These are phyloP conservation scores for Medicago arabica DNA, from an alignment of 306 rosid species.

Conservation along the genomic window DNA sequence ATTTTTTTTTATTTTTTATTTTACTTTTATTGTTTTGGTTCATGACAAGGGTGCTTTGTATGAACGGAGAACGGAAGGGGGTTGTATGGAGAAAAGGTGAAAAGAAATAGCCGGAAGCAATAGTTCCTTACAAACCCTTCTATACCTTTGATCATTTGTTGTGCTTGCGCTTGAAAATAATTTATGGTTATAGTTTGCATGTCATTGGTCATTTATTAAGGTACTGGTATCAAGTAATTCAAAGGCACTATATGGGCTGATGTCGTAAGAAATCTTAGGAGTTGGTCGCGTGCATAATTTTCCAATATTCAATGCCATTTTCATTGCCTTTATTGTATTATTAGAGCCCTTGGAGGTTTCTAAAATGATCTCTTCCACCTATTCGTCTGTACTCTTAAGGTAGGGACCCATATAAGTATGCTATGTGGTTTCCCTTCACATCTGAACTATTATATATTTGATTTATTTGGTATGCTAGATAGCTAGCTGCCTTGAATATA, in stretches of 20 bases:
- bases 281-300: constrained; percentile 18
- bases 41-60: constrained; percentile 48
- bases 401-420: not conserved
- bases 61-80: constrained; percentile 6
- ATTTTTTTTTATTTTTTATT: not conserved
- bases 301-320: constrained; percentile 11
- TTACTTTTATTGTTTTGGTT: constrained; percentile 33
- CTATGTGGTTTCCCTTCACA: constrained; percentile 2
- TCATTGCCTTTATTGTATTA: not conserved
- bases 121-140: constrained; percentile 52
- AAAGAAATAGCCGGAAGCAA: constrained; percentile 41
- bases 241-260: constrained; percentile 38
- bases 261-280: constrained; percentile 8
- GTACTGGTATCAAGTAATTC: constrained; percentile 46
- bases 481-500: constrained; percentile 19
- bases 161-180: constrained; percentile 71
- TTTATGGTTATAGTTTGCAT: constrained; percentile 64
- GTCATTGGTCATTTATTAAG: constrained; percentile 55
- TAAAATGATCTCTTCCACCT: constrained; percentile 22
- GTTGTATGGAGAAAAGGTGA: constrained; percentile 3
- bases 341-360: constrained; percentile 3
- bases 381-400: not conserved
- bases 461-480: constrained; percentile 30
- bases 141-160: constrained; percentile 61
- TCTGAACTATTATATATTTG: constrained; percentile 16